Conservation (phyloP, 495 filamentous ascomycete species). For the Aspergillus sclerotioniger region DNA sequence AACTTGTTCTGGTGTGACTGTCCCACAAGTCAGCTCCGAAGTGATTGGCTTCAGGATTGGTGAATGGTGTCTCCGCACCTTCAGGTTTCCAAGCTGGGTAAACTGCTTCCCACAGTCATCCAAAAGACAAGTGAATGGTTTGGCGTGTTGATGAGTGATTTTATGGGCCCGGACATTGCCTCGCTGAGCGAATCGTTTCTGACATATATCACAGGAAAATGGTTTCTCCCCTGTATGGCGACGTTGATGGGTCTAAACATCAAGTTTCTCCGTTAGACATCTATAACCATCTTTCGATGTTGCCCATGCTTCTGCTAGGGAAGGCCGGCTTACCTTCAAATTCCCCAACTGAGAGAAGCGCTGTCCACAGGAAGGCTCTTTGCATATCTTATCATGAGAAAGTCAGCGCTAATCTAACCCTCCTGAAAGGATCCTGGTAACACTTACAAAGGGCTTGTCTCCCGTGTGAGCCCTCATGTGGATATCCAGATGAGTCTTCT, state of each 20-base stretch:
- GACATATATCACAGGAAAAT: conserved; percentile 78
- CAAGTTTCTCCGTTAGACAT: neutral
- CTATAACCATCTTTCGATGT: neutral
- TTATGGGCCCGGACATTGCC: conserved; percentile 87
- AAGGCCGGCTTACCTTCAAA: conserved; percentile 61
- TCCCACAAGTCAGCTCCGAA: conserved; percentile 10
- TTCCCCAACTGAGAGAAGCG: conserved; percentile 88
- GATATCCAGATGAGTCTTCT: conserved; percentile 93
- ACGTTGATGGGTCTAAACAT: conserved; percentile 71
- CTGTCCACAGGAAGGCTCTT: conserved; percentile 70
- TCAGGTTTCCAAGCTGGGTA: conserved; percentile 85
- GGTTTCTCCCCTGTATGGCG: conserved; percentile 86
- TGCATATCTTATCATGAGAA: conserved; percentile 59
- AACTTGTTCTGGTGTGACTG: conserved; percentile 96
- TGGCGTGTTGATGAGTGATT: conserved; percentile 73
- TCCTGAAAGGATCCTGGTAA: neutral
- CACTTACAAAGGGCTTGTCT: conserved; percentile 82
- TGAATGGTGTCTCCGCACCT: conserved; percentile 50
- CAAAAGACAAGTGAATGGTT: conserved; percentile 77
- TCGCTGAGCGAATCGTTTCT: conserved; percentile 77
- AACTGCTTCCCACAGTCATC: conserved; percentile 83
- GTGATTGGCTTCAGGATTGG: neutral
- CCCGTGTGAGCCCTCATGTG: conserved; percentile 89
- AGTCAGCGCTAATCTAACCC: neutral
- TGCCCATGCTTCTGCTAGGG: neutral